A percentile compares a stretch with the other conserved stretches of the same genome.
phyloP scores from a whole-genome alignment of 805 yeast genomes.

The Kuraishia capsulata region DNA sequence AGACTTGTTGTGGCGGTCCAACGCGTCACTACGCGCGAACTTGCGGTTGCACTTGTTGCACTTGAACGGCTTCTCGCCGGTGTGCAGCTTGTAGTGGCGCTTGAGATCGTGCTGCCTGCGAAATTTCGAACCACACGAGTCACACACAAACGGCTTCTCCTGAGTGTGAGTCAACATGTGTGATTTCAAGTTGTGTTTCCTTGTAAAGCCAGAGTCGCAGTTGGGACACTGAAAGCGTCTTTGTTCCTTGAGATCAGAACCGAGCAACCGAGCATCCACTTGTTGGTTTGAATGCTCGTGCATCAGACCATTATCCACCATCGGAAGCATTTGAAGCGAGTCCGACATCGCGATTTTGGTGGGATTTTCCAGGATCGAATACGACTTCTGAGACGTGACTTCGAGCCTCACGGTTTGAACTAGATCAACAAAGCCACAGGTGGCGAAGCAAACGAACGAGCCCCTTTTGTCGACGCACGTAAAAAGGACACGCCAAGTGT shows the following conservation, averaged over 20 bases:
- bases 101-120: conserved; percentile 70
- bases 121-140: conserved; percentile 51
- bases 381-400: too few relatives aligned
- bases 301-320: background rate
- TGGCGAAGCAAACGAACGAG: too few relatives aligned
- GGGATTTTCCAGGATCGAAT: too few relatives aligned
- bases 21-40: conserved; percentile 72
- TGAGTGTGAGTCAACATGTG: conserved; percentile 63
- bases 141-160: conserved; percentile 55
- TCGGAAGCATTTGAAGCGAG: conserved; percentile 8
- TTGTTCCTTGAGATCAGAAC: conserved; percentile 12
- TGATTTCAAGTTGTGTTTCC: conserved; percentile 67
- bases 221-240: conserved; percentile 42
- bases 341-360: conserved; percentile 1
- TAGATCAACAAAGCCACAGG: too few relatives aligned
- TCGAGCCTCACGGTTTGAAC: too few relatives aligned
- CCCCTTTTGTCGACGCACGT: too few relatives aligned
- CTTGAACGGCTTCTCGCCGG: conserved; percentile 62
- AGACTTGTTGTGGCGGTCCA: conserved; percentile 54
- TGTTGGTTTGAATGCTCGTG: background rate
- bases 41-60: conserved; percentile 54
- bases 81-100: conserved; percentile 66
- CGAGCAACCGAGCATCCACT: too few relatives aligned
- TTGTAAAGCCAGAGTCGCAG: conserved; percentile 57
- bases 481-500: too few relatives aligned